phyloP scores from a whole-genome alignment of 768 basidiomycete species.

The Suillus occidentalis region DNA sequence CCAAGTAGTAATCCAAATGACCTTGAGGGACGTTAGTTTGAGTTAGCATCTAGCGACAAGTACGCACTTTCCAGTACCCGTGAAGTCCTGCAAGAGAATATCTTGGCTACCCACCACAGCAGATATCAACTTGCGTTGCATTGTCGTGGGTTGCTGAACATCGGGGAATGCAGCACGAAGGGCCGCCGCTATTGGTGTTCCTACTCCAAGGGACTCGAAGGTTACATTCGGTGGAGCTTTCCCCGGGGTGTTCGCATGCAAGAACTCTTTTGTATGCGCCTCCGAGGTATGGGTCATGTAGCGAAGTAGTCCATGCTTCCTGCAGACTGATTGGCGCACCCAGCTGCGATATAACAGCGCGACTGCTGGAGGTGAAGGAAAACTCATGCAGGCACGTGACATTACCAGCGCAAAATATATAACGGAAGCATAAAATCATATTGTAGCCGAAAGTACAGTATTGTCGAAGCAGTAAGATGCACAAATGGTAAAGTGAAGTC shows the following conservation, averaged over 20 bases:
- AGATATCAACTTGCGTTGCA: conserved; percentile 61
- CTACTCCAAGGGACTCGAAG: conserved; percentile 57
- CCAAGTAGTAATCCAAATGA: conserved; percentile 73
- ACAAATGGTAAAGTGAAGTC: conserved; percentile 5
- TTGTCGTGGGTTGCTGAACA: conserved; percentile 55
- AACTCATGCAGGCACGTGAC: conserved; percentile 29
- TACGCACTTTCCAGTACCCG: conserved; percentile 81
- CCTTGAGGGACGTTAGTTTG: conserved; percentile 35
- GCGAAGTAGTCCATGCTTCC: conserved; percentile 22
- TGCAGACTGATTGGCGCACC: conserved; percentile 21
- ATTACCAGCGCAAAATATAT: not conserved
- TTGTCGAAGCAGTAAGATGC: conserved; percentile 15
- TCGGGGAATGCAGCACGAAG: conserved; percentile 62
- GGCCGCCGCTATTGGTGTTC: conserved; percentile 46
- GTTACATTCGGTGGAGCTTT: conserved; percentile 14
- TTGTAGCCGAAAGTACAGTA: conserved; percentile 1
- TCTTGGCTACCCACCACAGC: conserved; percentile 58
- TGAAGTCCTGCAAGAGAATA: conserved; percentile 64
- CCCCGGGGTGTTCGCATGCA: conserved; percentile 4
- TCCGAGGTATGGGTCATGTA: conserved; percentile 28
- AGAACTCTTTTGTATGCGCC: conserved; percentile 14
- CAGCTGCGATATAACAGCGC: conserved; percentile 4
- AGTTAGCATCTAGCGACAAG: not conserved
- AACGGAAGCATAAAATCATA: not conserved
- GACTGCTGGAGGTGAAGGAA: conserved; percentile 16